These are phyloP conservation scores for Fusarium chlamydosporum DNA, from an alignment of 2,329 filamentous ascomycete genomes.

Conservation along the genomic window DNA sequence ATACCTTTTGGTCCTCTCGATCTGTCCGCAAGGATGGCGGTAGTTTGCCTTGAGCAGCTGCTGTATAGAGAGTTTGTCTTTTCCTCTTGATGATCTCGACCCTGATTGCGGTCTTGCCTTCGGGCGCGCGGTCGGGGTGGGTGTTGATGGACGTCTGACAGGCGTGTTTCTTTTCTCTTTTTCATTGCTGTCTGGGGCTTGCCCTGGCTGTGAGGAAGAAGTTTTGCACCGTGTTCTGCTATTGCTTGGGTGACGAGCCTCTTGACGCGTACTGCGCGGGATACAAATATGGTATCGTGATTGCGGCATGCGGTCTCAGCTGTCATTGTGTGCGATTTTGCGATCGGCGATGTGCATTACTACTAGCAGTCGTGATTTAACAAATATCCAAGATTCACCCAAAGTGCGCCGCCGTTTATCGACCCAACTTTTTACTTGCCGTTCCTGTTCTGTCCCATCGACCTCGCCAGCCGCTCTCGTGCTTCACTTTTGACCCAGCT, in stretches of 20 bases:
- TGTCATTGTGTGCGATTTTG: too few relatives aligned
- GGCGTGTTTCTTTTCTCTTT: slow-evolving; percentile 68
- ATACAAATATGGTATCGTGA: fast-evolving
- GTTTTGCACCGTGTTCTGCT: background rate
- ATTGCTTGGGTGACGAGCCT: fast-evolving
- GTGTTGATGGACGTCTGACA: slow-evolving; percentile 93
- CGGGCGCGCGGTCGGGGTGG: slow-evolving; percentile 83
- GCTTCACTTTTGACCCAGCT: background rate
- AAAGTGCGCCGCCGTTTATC: background rate
- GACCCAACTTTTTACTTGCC: too few relatives aligned
- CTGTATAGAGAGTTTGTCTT: slow-evolving; percentile 82
- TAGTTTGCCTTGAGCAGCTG: slow-evolving; percentile 44
- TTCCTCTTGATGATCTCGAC: slow-evolving; percentile 92
- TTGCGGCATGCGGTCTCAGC: background rate
- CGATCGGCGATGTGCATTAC: background rate
- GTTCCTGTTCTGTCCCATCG: background rate
- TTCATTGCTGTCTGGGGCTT: slow-evolving; percentile 68
- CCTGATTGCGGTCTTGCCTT: slow-evolving; percentile 79
- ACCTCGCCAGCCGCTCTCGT: background rate
- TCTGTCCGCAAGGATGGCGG: slow-evolving; percentile 69
- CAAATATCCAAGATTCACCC: background rate
- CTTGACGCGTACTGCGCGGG: fast-evolving
- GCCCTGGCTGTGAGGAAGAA: slow-evolving; percentile 67
- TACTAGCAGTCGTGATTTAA: too few relatives aligned
- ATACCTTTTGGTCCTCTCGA: slow-evolving; percentile 50